These are phyloP conservation scores for Musa troglodytarum DNA, from an alignment of 176 grass and related monocot genomes.

Conservation along the genomic window DNA sequence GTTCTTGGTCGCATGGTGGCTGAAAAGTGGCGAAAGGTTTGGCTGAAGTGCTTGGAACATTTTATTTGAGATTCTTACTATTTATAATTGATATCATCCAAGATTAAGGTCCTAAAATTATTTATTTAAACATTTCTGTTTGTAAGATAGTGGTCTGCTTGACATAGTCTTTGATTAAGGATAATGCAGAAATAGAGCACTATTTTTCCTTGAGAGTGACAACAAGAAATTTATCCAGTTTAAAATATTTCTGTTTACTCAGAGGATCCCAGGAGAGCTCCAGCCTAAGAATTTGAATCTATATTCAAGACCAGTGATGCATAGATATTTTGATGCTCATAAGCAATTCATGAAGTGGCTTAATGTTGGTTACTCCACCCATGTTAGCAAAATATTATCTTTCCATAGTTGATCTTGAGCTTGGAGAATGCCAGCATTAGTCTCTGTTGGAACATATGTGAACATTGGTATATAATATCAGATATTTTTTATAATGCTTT, in stretches of 20 bases:
- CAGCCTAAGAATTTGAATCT: not conserved
- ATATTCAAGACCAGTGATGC: not conserved
- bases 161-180: too few relatives aligned
- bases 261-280: not conserved
- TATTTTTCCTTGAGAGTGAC: too few relatives aligned
- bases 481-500: not conserved
- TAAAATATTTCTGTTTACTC: not conserved
- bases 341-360: not conserved
- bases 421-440: not conserved
- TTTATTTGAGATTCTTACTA: not conserved
- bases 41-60: not conserved
- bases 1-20: conserved; percentile 87
- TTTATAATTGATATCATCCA: not conserved
- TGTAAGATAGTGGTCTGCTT: too few relatives aligned
- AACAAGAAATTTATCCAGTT: too few relatives aligned
- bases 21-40: conserved; percentile 67
- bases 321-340: not conserved
- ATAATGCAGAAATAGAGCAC: too few relatives aligned
- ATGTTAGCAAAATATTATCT: too few relatives aligned
- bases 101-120: not conserved
- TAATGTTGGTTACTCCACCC: not conserved
- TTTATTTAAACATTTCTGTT: too few relatives aligned
- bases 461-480: too few relatives aligned
- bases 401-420: not conserved
- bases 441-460: not conserved